Conservation (phyloP, 2,329 filamentous ascomycete genomes). For the Fusarium succisae region DNA sequence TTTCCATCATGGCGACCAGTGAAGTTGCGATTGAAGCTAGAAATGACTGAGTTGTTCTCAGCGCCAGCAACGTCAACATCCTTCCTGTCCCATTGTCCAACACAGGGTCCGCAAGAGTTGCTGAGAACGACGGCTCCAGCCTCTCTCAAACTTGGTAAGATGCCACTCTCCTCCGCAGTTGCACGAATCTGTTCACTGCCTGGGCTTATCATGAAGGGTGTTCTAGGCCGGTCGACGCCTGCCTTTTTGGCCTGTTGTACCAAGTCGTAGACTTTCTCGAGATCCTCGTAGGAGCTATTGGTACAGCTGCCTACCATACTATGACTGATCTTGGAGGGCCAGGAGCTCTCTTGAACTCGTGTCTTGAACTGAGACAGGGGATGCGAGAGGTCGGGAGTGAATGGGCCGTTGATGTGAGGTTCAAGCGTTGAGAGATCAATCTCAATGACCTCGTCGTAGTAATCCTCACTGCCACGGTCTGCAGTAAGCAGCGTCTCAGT, state of each 20-base stretch:
- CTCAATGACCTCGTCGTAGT: conserved; percentile 47
- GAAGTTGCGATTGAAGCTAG: conserved; percentile 71
- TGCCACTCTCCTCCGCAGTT: conserved; percentile 88
- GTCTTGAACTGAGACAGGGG: conserved; percentile 97
- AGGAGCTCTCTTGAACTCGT: conserved; percentile 90
- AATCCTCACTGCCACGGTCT: conserved; percentile 41
- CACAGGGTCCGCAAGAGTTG: conserved; percentile 48
- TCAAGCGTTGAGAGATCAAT: conserved; percentile 76
- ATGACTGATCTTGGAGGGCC: conserved; percentile 92
- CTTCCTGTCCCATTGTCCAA: conserved; percentile 93
- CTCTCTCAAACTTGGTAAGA: conserved; percentile 92
- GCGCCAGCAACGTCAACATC: conserved; percentile 69
- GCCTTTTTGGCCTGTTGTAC: conserved; percentile 81
- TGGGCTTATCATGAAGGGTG: conserved; percentile 92
- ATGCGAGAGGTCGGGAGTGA: conserved; percentile 96
- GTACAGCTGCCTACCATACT: conserved; percentile 98
- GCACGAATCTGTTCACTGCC: conserved; percentile 97
- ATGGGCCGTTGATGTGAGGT: conserved; percentile 97
- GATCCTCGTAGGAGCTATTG: conserved; percentile 86
- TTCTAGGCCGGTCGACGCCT: conserved; percentile 85
- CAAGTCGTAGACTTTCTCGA: conserved; percentile 92
- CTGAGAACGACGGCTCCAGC: conserved; percentile 84
- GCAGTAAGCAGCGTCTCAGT: neutral
- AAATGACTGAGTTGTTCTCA: conserved; percentile 86
- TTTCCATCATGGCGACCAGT: conserved; percentile 50